phyloP scores from a whole-genome alignment of 108 stramenopile genomes.

The Fragilaria crotonensis region DNA sequence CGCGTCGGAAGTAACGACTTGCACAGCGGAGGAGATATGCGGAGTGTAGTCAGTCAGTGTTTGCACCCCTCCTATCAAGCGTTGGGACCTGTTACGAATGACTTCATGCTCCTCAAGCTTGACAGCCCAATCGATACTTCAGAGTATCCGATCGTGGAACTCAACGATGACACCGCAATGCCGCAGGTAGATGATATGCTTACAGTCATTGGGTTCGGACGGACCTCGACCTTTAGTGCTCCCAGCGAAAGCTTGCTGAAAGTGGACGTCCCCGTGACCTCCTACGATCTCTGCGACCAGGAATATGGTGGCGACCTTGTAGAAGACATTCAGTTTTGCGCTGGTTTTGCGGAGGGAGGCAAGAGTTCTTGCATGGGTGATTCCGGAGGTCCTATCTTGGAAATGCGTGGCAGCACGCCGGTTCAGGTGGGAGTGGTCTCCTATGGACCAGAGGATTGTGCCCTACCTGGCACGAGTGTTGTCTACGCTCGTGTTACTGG shows the following conservation, averaged over 20 bases:
- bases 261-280: constrained; percentile 27
- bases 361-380: constrained; percentile 48
- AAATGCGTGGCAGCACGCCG: constrained; percentile 1
- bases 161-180: constrained; percentile 16
- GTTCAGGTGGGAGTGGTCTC: constrained; percentile 47
- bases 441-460: constrained; percentile 55
- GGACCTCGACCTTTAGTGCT: constrained; percentile 10
- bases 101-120: constrained; percentile 30
- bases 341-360: constrained; percentile 11
- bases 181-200: constrained; percentile 6
- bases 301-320: constrained; percentile 16
- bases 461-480: constrained; percentile 28
- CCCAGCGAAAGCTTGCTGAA: constrained; percentile 11
- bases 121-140: not conserved
- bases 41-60: constrained; percentile 1
- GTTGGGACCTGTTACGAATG: constrained; percentile 14
- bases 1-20: constrained; percentile 5
- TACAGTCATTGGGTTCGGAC: constrained; percentile 13
- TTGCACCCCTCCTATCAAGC: constrained; percentile 26
- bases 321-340: constrained; percentile 11
- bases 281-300: constrained; percentile 20
- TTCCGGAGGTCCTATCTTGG: constrained; percentile 38
- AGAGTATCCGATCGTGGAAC: not conserved
- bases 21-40: not conserved
- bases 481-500: constrained; percentile 32